Percentiles rank a stretch among this genome's conserved stretches.
phyloP scores from a whole-genome alignment of 805 yeast species.

The Grigorovia jiainica region DNA sequence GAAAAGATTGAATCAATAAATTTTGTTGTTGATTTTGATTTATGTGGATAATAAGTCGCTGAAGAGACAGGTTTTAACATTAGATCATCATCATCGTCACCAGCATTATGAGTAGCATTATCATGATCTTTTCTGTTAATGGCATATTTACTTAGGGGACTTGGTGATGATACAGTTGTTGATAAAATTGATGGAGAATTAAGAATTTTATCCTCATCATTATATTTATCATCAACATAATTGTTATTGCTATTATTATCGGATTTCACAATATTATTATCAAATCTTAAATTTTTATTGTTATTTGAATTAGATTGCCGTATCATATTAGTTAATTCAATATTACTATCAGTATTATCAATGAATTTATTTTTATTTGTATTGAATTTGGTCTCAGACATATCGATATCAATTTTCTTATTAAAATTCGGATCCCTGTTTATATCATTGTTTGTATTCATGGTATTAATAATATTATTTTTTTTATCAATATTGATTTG shows the following conservation, averaged over 20 bases:
- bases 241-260: neutral
- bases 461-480: too few relatives aligned
- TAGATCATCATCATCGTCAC: slow-evolving; percentile 4
- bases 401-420: too few relatives aligned
- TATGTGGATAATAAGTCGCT: slow-evolving; percentile 65
- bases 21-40: slow-evolving; percentile 28
- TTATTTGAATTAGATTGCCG: neutral
- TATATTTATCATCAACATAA: neutral
- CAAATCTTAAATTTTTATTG: neutral
- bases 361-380: too few relatives aligned
- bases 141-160: neutral
- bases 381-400: too few relatives aligned
- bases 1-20: slow-evolving; percentile 2
- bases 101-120: neutral
- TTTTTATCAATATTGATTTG: too few relatives aligned
- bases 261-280: neutral
- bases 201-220: neutral
- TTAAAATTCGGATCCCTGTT: too few relatives aligned
- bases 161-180: too few relatives aligned
- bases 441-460: too few relatives aligned
- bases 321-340: neutral
- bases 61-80: slow-evolving; percentile 53
- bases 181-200: too few relatives aligned
- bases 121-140: neutral
- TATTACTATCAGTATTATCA: neutral